phyloP scores from a whole-genome alignment of 768 basidiomycete genomes.

The Suillus placidus region DNA sequence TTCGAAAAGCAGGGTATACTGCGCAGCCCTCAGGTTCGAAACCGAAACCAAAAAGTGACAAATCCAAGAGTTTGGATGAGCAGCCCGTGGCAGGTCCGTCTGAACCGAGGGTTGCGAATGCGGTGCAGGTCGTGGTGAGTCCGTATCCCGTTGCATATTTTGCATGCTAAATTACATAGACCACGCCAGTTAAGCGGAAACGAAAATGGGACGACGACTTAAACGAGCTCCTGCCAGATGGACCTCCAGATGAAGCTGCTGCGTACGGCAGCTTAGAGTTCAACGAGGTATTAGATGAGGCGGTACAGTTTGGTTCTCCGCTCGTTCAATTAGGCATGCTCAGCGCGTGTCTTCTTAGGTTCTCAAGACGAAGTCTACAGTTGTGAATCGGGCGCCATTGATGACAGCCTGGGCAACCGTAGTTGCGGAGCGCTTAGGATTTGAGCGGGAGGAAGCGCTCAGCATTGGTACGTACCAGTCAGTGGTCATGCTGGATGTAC shows the following conservation, averaged over 20 bases:
- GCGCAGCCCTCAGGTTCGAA: conserved; percentile 13
- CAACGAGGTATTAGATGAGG: conserved; percentile 70
- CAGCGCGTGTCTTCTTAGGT: conserved; percentile 41
- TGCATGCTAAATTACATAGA: conserved; percentile 30
- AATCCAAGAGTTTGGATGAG: background rate
- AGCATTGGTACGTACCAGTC: conserved; percentile 70
- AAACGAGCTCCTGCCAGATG: conserved; percentile 63
- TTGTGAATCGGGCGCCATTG: conserved; percentile 90
- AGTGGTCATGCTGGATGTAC: background rate
- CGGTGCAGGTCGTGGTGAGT: conserved; percentile 38
- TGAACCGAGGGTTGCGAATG: conserved; percentile 16
- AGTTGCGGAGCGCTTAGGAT: conserved; percentile 85
- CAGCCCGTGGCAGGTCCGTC: conserved; percentile 15
- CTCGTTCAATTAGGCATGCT: background rate
- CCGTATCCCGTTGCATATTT: background rate
- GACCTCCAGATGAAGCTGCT: conserved; percentile 51
- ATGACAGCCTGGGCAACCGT: conserved; percentile 93
- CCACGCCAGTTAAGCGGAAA: conserved; percentile 54
- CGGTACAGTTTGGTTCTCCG: conserved; percentile 15
- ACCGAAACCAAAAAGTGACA: conserved; percentile 9
- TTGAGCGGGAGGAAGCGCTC: conserved; percentile 85
- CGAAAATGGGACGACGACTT: conserved; percentile 42
- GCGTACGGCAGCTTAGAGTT: conserved; percentile 65
- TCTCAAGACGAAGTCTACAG: conserved; percentile 58
- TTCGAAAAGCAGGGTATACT: conserved; percentile 67